Conservation (phyloP, 192 early-diverging fungal genomes). For the Coemansia sp. region DNA sequence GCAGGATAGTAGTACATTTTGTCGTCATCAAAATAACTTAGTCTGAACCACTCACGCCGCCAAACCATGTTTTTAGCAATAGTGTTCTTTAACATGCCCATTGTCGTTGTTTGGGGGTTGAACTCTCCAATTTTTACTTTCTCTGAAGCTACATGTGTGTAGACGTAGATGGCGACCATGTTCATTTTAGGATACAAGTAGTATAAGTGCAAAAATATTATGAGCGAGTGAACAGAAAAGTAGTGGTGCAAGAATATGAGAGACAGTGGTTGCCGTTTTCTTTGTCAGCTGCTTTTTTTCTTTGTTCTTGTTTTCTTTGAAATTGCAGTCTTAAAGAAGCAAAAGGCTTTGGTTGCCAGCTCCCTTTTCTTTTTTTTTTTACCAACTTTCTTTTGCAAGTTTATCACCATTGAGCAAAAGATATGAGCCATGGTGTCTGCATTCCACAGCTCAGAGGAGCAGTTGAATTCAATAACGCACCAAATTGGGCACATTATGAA, state of each 20-base stretch:
- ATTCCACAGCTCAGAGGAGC: background rate
- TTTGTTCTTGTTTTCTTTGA: background rate
- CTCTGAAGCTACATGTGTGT: background rate
- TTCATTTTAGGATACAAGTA: background rate
- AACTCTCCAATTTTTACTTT: slow-evolving; percentile 5
- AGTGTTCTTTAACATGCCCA: background rate
- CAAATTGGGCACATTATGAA: too few species aligned
- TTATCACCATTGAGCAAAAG: background rate
- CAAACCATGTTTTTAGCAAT: slow-evolving; percentile 2
- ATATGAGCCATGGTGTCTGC: background rate
- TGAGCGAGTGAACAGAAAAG: background rate
- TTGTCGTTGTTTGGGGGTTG: background rate
- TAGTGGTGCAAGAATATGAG: background rate
- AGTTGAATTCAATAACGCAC: too few species aligned
- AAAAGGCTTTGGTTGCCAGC: background rate
- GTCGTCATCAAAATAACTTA: background rate
- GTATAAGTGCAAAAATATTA: background rate
- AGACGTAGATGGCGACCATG: background rate
- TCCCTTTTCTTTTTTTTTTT: background rate
- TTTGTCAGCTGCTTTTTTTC: background rate
- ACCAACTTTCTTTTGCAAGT: background rate
- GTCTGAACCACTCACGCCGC: background rate
- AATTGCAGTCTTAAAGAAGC: background rate
- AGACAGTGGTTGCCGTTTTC: background rate
- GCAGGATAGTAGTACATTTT: background rate